phyloP scores from a whole-genome alignment of 192 early-diverging fungal genomes.

The Coemansia sp. region DNA sequence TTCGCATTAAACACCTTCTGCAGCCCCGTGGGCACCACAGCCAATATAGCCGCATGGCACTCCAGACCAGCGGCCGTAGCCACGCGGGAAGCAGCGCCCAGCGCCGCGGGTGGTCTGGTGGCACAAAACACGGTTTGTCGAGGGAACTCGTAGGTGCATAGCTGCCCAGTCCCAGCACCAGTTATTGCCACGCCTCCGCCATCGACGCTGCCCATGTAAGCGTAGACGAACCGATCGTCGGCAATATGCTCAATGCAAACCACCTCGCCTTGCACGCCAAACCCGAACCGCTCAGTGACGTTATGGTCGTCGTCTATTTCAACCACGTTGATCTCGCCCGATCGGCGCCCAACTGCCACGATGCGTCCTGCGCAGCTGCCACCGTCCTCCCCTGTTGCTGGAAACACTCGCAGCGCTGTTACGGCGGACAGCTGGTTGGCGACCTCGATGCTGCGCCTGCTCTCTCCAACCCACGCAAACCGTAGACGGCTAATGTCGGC shows the following conservation, averaged over 20 bases:
- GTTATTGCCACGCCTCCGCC: conserved; percentile 17
- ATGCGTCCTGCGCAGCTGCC: not conserved
- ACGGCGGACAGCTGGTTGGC: conserved; percentile 6
- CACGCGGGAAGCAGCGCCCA: not conserved
- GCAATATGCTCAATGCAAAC: conserved; percentile 15
- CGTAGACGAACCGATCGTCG: conserved; percentile 4
- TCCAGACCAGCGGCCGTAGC: conserved; percentile 8
- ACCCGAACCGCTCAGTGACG: not conserved
- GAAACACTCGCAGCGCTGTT: conserved; percentile 11
- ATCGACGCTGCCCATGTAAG: conserved; percentile 21
- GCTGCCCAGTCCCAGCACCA: not conserved
- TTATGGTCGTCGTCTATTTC: conserved; percentile 1
- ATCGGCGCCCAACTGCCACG: conserved; percentile 4
- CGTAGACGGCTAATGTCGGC: conserved; percentile 6
- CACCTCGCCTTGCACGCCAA: conserved; percentile 17
- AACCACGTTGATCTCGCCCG: conserved; percentile 1
- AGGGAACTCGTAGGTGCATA: not conserved
- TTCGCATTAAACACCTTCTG: conserved; percentile 8
- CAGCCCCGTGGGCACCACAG: not conserved
- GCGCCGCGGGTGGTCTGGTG: not conserved
- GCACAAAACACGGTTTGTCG: conserved; percentile 15
- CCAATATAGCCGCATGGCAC: not conserved
- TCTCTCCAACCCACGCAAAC: conserved; percentile 8
- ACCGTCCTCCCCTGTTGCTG: not conserved
- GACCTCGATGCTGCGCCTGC: not conserved